Evolutionary conservation across 352 stramenopile species (phyloP), one percentile per base, ranked within the genome.

Genomic region (Pythium diclinum): DNA sequence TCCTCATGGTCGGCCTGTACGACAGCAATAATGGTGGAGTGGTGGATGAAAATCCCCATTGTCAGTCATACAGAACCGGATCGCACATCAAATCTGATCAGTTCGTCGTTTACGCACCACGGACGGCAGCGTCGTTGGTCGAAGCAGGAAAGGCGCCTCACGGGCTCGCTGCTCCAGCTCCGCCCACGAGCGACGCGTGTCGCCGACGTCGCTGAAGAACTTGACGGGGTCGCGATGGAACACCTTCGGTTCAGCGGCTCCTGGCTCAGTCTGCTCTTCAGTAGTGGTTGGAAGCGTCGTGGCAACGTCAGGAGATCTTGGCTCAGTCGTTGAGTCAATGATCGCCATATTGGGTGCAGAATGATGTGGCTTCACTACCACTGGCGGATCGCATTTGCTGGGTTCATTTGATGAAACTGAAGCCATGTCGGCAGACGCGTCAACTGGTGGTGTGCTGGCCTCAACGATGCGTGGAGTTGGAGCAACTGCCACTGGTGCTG

Each of bases 171-270:
- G 79, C 73, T 89, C 75, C 21, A 92, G 63, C 55, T 87, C 65
- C 3, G 67, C 74, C 77, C 83, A 94, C 23, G 77, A 89, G 61
- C 88, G 77, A 8, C 81, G 78, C 13, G 70, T 67, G 40, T 88
- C 78, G 25, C 71, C 68, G 3, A 65, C 56, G 0, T 80, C 68
- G 55, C 55, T 62, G 65, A 84, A 78, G 71, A 79, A 79, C 58
- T 59, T 51, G 30, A 53, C 48, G 42, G 61, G 46, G 55, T 74
- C 64, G 34, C 53, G 62, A 28, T 69, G 67, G 25, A 67, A 51
- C 21, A 67, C 42, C 6, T n/a, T 55, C 46, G 44, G 25, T 32
- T 44, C 55, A 61, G 63, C 17, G 2, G 34, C 6, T n/a, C 25
- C 56, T 46, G 21, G 21, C 6, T 66, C 49, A 30, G 17, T 25